These are phyloP conservation scores for Centella asiatica DNA, from an alignment of 129 eudicot species.

Conservation along the genomic window DNA sequence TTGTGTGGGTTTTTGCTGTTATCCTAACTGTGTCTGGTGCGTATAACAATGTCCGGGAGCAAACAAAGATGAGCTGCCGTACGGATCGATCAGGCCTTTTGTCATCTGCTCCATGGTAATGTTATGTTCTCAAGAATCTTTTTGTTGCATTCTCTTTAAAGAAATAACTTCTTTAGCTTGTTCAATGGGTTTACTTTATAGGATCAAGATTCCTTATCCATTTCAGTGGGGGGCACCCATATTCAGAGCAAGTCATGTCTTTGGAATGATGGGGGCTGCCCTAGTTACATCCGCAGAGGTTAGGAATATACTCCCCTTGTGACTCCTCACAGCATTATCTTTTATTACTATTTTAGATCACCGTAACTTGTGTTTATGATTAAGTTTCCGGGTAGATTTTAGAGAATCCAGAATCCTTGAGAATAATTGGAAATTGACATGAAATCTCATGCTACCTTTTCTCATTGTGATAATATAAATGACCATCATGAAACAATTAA, in stretches of 20 bases:
- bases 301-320: neutral
- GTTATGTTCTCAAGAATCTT: neutral
- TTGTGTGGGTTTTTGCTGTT: conserved; percentile 95
- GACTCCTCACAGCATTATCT: neutral
- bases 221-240: conserved; percentile 97
- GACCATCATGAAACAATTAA: too few relatives aligned
- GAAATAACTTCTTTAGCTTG: neutral
- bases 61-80: conserved; percentile 69
- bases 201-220: conserved; percentile 87
- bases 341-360: conserved; percentile 2
- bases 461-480: too few relatives aligned
- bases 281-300: conserved; percentile 97
- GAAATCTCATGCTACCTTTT: too few relatives aligned
- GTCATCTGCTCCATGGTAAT: conserved; percentile 87
- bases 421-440: too few relatives aligned
- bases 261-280: conserved; percentile 98
- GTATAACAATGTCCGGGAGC: conserved; percentile 47
- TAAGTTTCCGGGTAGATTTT: too few relatives aligned
- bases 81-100: conserved; percentile 63
- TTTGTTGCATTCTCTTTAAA: neutral
- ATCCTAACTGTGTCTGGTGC: conserved; percentile 89
- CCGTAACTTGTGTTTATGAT: too few relatives aligned
- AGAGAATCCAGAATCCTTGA: too few relatives aligned
- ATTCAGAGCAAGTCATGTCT: conserved; percentile 91
- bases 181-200: conserved; percentile 13